These are phyloP conservation scores for Penicillium decumbens DNA, from an alignment of 2,329 filamentous ascomycete genomes.

Conservation along the genomic window DNA sequence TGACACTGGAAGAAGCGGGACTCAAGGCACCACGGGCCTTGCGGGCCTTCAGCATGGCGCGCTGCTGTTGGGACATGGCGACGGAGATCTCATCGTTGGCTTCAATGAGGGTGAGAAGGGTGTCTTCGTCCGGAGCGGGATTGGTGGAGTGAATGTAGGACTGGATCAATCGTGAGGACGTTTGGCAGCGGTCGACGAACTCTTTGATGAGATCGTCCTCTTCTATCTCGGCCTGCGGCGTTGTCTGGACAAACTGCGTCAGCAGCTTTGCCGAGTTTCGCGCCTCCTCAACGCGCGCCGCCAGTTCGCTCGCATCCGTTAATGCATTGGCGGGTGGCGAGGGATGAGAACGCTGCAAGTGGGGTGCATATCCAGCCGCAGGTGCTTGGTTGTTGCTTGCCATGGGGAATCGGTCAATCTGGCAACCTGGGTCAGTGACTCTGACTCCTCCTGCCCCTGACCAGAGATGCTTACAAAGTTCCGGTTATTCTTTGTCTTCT, in stretches of 20 bases:
- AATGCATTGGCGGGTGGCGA: conserved; percentile 16
- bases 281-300: conserved; percentile 81
- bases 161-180: conserved; percentile 76
- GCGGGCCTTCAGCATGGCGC: conserved; percentile 62
- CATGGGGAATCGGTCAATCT: conserved; percentile 11
- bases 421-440: background rate
- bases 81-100: conserved; percentile 87
- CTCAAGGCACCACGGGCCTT: conserved; percentile 30
- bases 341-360: background rate
- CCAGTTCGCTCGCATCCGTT: conserved; percentile 71
- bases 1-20: conserved; percentile 10
- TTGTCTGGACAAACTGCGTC: conserved; percentile 85
- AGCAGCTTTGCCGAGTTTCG: conserved; percentile 85
- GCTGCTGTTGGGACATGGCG: conserved; percentile 77
- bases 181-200: conserved; percentile 79
- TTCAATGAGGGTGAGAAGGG: conserved; percentile 87
- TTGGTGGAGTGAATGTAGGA: conserved; percentile 75
- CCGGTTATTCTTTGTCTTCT: conserved; percentile 64
- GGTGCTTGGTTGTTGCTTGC: background rate
- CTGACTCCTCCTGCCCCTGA: background rate
- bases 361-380: background rate
- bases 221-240: conserved; percentile 68
- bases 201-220: conserved; percentile 86
- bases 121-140: conserved; percentile 83
- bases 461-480: conserved; percentile 28